Evolutionary conservation across 306 rosid species (phyloP).

Genomic region (Rosa persica): DNA sequence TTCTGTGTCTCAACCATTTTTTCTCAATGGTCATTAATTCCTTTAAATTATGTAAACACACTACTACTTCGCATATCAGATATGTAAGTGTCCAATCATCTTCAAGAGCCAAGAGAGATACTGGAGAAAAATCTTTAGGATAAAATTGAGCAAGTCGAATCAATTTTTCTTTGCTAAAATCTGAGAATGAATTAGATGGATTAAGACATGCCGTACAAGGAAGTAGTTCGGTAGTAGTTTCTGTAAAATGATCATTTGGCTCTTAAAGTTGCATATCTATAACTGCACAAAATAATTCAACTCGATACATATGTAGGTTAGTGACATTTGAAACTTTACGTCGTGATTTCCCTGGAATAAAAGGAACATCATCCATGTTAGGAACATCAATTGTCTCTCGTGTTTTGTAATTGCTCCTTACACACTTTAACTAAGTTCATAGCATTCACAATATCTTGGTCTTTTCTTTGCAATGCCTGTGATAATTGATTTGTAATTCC

Average conservation of each 20-base stretch:
- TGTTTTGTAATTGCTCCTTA: background rate
- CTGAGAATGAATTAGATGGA: background rate
- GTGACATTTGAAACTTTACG: background rate
- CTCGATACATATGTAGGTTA: background rate
- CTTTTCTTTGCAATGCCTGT: conserved; percentile 9
- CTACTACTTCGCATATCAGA: background rate
- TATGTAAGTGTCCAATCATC: conserved; percentile 13
- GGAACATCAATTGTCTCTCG: no score
- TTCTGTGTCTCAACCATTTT: background rate
- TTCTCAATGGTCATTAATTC: background rate
- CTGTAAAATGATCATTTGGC: conserved; percentile 1
- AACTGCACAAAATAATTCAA: background rate
- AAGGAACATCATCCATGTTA: background rate
- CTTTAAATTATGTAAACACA: background rate
- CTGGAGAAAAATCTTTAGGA: conserved; percentile 3
- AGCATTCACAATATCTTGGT: conserved; percentile 22
- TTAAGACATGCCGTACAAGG: conserved; percentile 1
- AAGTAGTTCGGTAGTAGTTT: conserved; percentile 1
- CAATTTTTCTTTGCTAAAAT: conserved; percentile 4
- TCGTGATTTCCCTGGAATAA: background rate
- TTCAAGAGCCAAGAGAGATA: background rate
- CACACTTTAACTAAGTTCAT: background rate
- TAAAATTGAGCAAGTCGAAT: background rate
- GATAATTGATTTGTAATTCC: background rate
- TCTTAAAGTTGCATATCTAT: background rate